Base-by-base conservation (phyloP, 306 rosid genomes). In the Lathyrus aphaca region DNA sequence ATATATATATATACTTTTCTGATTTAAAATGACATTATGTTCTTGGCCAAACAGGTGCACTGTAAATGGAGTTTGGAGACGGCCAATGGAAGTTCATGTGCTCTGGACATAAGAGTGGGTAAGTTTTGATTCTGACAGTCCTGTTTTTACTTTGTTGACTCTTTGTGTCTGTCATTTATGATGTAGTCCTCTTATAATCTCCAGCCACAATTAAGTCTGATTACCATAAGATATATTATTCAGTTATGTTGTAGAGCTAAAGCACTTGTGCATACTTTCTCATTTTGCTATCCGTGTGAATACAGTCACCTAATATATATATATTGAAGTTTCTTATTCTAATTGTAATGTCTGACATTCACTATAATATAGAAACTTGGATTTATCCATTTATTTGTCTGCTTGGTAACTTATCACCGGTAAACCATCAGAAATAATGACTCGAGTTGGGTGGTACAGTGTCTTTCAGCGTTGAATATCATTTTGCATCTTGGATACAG, bases 81-180 rank as follows among this genome's bases (percentile, higher is more conserved):
- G 15, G 80, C 68, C 2, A 63, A 66, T 49, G 97, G 75, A 53
- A 75, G 83, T 77, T 86, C 96, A 49, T 81, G 90, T 78, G 81
- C 66, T 12, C 72, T 94, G 72, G 98, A 94, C 70, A 83, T 94
- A 14, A 88, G 82, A 90, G 95, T 82, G 65, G 98, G 98, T 94
- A 86, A 72, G 97, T 84, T 37, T 56, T 68, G 74, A 55, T 72
- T 79, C 21, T 71, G 57, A 66, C 58, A 69, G 58, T 38, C 69
- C 65, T 25, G 30, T 39, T 59, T 73, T 43, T 35, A 35, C 49
- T 50, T 50, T 70, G 58, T 44, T 50, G 23, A 23, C 15, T 51
- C 58, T 2, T 1, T 1, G n/a, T 49, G 61, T 16, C 39, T 53
- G 53, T 44, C 54, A 45, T 68, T 54, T 64, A 43, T 38, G 56